Percentiles rank a stretch among this genome's conserved stretches.
These are phyloP conservation scores for Penicillium decumbens DNA, from an alignment of 2,329 filamentous ascomycete genomes.

Conservation along the genomic window DNA sequence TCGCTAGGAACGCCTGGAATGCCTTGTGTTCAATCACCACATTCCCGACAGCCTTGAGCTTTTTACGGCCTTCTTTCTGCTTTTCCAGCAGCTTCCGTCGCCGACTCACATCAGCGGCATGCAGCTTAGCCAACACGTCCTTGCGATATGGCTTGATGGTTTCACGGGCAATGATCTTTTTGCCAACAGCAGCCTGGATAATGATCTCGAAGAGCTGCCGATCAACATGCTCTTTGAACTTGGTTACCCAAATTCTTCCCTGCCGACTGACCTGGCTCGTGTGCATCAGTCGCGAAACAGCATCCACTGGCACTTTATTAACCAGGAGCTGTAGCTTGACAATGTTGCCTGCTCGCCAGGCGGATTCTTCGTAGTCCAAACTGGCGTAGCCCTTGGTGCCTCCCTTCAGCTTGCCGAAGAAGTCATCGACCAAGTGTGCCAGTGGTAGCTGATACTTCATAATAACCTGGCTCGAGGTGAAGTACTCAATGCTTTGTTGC, in stretches of 20 bases:
- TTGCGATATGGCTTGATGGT: constrained; percentile 96
- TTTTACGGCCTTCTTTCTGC: constrained; percentile 93
- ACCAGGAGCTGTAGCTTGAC: constrained; percentile 89
- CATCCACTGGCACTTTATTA: constrained; percentile 89
- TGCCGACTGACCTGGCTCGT: constrained; percentile 72
- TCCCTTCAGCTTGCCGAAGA: constrained; percentile 95
- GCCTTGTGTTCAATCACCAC: constrained; percentile 95
- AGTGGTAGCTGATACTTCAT: constrained; percentile 86
- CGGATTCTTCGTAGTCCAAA: constrained; percentile 93
- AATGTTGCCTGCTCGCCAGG: constrained; percentile 73
- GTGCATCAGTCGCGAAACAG: constrained; percentile 87
- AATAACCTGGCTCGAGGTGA: constrained; percentile 87
- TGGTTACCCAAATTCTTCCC: constrained; percentile 82
- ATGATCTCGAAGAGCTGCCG: constrained; percentile 96
- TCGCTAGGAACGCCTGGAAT: constrained; percentile 89
- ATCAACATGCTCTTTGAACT: constrained; percentile 96
- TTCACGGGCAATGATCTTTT: constrained; percentile 79
- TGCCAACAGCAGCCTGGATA: constrained; percentile 84
- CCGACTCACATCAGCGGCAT: constrained; percentile 80
- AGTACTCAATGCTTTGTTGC: constrained; percentile 84
- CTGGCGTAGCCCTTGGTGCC: constrained; percentile 92
- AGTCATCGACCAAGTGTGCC: constrained; percentile 87
- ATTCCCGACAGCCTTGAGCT: constrained; percentile 70
- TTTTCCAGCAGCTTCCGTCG: constrained; percentile 86
- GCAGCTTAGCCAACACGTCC: constrained; percentile 87